A percentile compares a stretch with the other conserved stretches of the same genome.
phyloP scores from a whole-genome alignment of 257 asterid genomes.

The Linderniella brevidens region DNA sequence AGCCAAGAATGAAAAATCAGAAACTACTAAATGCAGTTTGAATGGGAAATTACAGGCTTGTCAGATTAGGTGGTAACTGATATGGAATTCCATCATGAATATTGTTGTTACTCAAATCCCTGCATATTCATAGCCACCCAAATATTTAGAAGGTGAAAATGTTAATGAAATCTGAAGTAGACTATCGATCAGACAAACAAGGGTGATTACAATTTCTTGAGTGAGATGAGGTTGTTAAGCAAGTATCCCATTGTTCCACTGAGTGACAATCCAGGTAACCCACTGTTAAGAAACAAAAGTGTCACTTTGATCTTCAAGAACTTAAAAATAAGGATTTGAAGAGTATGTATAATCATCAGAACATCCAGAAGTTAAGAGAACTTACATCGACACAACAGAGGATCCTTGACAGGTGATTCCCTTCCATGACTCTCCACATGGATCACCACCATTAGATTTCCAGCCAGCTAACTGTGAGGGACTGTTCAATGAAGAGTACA shows the following conservation, averaged over 20 bases:
- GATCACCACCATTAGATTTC: constrained; percentile 85
- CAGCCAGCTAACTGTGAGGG: constrained; percentile 69
- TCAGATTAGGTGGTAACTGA: constrained; percentile 78
- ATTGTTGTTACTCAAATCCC: constrained; percentile 87
- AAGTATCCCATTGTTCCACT: constrained; percentile 80
- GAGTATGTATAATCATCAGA: constrained; percentile 2
- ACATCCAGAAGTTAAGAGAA: constrained; percentile 9
- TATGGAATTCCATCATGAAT: constrained; percentile 63
- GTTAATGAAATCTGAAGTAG: background rate
- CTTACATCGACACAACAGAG: constrained; percentile 77
- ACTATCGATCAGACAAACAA: background rate
- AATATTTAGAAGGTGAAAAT: background rate
- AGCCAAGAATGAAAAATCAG: background rate
- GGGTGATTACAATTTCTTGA: constrained; percentile 50
- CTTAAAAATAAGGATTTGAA: constrained; percentile 1
- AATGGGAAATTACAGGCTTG: constrained; percentile 46
- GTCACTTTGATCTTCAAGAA: constrained; percentile 3
- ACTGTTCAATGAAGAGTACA: constrained; percentile 63
- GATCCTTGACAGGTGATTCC: constrained; percentile 76
- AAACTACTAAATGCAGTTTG: constrained; percentile 9
- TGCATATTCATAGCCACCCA: constrained; percentile 14
- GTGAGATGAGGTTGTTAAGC: constrained; percentile 56
- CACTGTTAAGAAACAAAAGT: constrained; percentile 35
- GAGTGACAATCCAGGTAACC: constrained; percentile 61
- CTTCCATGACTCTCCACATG: constrained; percentile 87